Conservation (phyloP, 495 filamentous ascomycete species). For the Aspergillus diversus region DNA sequence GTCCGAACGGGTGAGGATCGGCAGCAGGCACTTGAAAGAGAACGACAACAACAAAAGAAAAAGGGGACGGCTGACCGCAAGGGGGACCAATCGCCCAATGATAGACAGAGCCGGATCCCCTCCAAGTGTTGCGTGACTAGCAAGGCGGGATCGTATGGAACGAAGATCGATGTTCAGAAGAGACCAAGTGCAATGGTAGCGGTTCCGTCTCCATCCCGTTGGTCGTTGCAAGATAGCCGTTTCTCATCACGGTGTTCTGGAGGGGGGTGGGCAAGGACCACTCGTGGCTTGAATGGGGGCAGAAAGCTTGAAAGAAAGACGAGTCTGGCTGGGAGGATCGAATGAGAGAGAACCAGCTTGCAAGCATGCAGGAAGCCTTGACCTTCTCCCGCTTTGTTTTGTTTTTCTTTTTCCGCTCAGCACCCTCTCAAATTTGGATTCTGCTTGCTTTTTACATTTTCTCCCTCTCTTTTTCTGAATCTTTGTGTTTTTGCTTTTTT, state of each 20-base stretch:
- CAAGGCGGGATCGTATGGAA: not conserved
- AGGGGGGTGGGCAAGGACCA: too few relatives aligned
- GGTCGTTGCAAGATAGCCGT: too few relatives aligned
- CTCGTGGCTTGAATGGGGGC: too few relatives aligned
- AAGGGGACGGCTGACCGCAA: not conserved
- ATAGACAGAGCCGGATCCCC: not conserved
- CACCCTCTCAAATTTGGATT: not conserved
- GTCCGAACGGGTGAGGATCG: not conserved
- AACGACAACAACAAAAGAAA: too few relatives aligned
- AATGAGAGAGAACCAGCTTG: not conserved
- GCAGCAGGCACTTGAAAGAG: not conserved
- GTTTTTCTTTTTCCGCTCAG: not conserved
- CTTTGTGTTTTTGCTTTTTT: too few relatives aligned
- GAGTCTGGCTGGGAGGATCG: not conserved
- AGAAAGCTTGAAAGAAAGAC: too few relatives aligned
- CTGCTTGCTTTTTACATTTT: not conserved
- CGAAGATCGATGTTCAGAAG: not conserved
- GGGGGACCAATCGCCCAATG: not conserved
- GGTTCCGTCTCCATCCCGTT: too few relatives aligned
- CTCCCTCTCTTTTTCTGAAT: too few relatives aligned
- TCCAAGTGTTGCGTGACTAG: constrained; percentile 1
- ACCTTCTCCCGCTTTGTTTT: not conserved
- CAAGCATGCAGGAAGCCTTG: not conserved
- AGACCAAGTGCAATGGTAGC: not conserved
- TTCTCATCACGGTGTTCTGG: too few relatives aligned